phyloP scores from a whole-genome alignment of 257 asterid genomes.

The Rehmannia glutinosa region DNA sequence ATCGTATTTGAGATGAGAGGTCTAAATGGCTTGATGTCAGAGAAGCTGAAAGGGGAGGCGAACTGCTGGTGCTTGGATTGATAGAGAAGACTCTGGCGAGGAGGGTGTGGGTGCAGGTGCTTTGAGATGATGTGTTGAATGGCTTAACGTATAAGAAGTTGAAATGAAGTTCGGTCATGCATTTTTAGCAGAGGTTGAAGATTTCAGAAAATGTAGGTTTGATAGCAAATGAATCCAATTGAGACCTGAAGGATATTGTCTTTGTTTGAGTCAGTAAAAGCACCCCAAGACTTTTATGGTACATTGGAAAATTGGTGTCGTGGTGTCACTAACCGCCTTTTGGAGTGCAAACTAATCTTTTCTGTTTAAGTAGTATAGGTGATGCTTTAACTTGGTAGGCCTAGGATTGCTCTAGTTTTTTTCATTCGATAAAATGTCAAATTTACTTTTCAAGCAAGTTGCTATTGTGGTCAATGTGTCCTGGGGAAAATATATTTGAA shows the following conservation, averaged over 20 bases:
- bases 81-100: no score
- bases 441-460: slow-evolving; percentile 8
- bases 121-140: slow-evolving; percentile 1
- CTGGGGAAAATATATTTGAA: not conserved
- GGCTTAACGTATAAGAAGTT: not conserved
- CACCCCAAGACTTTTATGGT: not conserved
- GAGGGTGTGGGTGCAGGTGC: not conserved
- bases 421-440: not conserved
- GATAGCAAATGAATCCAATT: slow-evolving; percentile 4
- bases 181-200: no score
- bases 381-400: slow-evolving; percentile 3
- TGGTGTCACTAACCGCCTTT: not conserved
- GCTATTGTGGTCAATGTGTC: not conserved
- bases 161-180: not conserved
- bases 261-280: not conserved
- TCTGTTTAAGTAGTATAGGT: not conserved
- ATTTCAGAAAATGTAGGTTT: not conserved
- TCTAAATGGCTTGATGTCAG: no score
- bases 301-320: not conserved
- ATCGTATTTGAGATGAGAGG: no score
- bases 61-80: not conserved
- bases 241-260: not conserved
- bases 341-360: not conserved
- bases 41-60: no score
- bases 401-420: not conserved